Base-by-base conservation (phyloP, 1,284 basidiomycete species). In the Athelia sp. region DNA sequence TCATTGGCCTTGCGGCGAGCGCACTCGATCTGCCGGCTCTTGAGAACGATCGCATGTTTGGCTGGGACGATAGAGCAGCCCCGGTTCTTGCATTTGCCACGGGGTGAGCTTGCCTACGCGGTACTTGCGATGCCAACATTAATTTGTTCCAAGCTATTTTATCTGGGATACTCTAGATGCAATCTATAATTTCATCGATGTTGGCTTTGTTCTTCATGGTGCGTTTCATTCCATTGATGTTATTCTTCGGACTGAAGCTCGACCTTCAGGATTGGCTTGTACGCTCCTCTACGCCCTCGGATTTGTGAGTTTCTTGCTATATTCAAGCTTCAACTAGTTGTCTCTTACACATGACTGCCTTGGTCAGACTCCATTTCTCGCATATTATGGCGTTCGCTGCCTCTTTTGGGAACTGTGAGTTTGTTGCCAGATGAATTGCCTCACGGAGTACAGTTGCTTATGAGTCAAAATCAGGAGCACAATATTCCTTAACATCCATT, bases 401-500 rank as follows among this genome's bases (percentile, higher is more conserved):
- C 66, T 90, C 38, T 68, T 90, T 18, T 90, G 87, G 88, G 87
- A 89, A 65, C 67, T 78, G 78, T 86, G 63, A 50, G 79, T 70
- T 47, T n/a, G n/a, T n/a, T n/a, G n/a, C n/a, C n/a, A n/a, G n/a
- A n/a, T n/a, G n/a, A n/a, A n/a, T n/a, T n/a, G n/a, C n/a, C n/a
- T n/a, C n/a, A n/a, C n/a, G n/a, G n/a, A n/a, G n/a, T n/a, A n/a
- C n/a, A n/a, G n/a, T n/a, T n/a, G n/a, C n/a, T n/a, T n/a, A n/a
- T n/a, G n/a, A n/a, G n/a, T n/a, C n/a, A n/a, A n/a, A n/a, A 18
- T n/a, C 52, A 83, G 82, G 64, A 86, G 82, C 72, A 90, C 88
- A 0, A 75, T 88, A 49, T 89, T 90, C 65, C 69, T 90, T 51
- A 85, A 90, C 59, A 78, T 84, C 51, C 86, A 90, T 55, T 87